A percentile compares a stretch with the other conserved stretches of the same genome.
These are phyloP conservation scores for Passiflora organensis DNA, from an alignment of 345 rosid species.

Conservation along the genomic window DNA sequence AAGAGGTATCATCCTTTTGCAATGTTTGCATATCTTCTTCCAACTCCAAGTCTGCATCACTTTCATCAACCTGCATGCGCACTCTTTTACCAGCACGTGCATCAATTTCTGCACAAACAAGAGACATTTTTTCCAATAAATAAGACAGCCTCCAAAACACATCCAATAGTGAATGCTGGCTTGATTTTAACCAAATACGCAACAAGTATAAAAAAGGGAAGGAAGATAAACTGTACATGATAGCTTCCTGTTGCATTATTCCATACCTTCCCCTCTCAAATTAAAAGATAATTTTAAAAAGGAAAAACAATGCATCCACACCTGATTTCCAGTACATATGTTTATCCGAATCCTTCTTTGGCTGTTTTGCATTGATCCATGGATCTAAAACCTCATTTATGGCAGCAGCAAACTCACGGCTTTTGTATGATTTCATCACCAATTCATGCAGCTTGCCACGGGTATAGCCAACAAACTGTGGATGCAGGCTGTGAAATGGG, in stretches of 20 bases:
- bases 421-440: slow-evolving; percentile 94
- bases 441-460: slow-evolving; percentile 90
- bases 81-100: slow-evolving; percentile 69
- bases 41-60: slow-evolving; percentile 53
- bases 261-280: too few species aligned
- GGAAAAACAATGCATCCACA: slow-evolving; percentile 19
- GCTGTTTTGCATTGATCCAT: slow-evolving; percentile 90
- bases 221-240: too few species aligned
- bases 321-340: slow-evolving; percentile 76
- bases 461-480: slow-evolving; percentile 90
- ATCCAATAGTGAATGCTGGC: too few species aligned
- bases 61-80: slow-evolving; percentile 56
- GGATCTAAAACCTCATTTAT: slow-evolving; percentile 96
- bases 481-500: slow-evolving; percentile 64
- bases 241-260: too few species aligned
- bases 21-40: slow-evolving; percentile 43
- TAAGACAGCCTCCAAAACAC: too few species aligned
- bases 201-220: too few species aligned
- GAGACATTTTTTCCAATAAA: too few species aligned
- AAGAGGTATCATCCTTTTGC: slow-evolving; percentile 46
- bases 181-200: too few species aligned
- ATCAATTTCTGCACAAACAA: slow-evolving; percentile 43
- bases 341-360: slow-evolving; percentile 80
- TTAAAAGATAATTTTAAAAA: neutral
- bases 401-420: slow-evolving; percentile 93